These are phyloP conservation scores for Zopfochytrium polystomum DNA, from an alignment of 371 early-diverging fungal genomes.

Conservation along the genomic window DNA sequence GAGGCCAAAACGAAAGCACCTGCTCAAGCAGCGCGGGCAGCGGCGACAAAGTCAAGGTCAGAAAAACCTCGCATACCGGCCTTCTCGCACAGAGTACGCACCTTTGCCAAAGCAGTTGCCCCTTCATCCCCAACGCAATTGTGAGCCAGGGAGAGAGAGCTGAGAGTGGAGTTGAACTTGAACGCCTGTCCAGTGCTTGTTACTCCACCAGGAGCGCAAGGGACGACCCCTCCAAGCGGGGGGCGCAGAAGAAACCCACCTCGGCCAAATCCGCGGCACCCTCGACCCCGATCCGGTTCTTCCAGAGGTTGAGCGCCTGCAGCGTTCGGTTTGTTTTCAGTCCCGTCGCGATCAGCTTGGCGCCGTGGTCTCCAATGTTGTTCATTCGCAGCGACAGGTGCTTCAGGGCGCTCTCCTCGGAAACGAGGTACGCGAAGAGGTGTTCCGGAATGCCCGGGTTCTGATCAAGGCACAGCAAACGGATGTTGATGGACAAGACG, in stretches of 20 bases:
- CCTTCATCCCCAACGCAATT: conserved; percentile 48
- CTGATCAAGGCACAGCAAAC: conserved; percentile 39
- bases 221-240: neutral
- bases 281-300: conserved; percentile 40
- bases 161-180: conserved; percentile 37
- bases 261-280: conserved; percentile 46
- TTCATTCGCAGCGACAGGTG: conserved; percentile 39
- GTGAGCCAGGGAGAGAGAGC: conserved; percentile 36
- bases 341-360: conserved; percentile 32
- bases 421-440: conserved; percentile 29
- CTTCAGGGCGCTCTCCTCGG: conserved; percentile 40
- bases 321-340: conserved; percentile 39
- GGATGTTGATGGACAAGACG: conserved; percentile 26
- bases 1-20: conserved; percentile 38
- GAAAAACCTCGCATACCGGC: neutral
- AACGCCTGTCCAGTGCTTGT: conserved; percentile 30
- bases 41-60: too few relatives aligned
- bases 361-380: conserved; percentile 39
- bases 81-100: conserved; percentile 6
- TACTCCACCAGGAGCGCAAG: neutral
- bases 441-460: conserved; percentile 42
- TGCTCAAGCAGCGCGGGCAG: neutral
- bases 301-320: conserved; percentile 35
- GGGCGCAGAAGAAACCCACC: conserved; percentile 10
- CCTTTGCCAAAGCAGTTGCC: conserved; percentile 38